Evolutionary conservation across 2,329 filamentous ascomycete genomes (phyloP), one percentile per base, ranked within the genome.

Genomic region (Cytospora leucostoma): DNA sequence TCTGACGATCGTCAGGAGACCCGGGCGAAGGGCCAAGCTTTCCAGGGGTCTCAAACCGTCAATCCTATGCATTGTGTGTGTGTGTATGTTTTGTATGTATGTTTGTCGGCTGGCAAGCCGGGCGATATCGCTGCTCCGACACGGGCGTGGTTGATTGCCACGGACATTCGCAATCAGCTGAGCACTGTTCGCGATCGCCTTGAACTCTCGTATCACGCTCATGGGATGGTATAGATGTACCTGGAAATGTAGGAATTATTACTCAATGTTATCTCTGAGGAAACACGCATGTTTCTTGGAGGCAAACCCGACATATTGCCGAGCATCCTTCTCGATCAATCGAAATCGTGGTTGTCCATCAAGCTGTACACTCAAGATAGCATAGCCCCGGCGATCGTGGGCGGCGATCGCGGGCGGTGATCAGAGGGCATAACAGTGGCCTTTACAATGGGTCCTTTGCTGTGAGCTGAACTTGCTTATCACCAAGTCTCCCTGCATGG

Each of bases 1-100:
- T 62, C 55, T 65, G 63, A 59, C 59, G 63, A 65, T 65, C 63
- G 63, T 65, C 63, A 65, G 63, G 63, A 65, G 63, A 65, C 51
- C 51, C 47, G 38, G 44, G 49, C 40, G 56, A 44, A 56, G 40
- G 40, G 38, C 35, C 15, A 53, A 38, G 32, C 49, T 44, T 51
- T 50, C 59, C 44, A 58, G 53, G 49, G 54, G 63, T n/a, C 37
- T n/a, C 40, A 10, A n/a, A n/a, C 19, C 56, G 10, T 44, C 40
- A 44, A 17, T n/a, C n/a, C n/a, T n/a, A 44, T 3, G 8, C 40
- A 44, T 7, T 44, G 38, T 27, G 57, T 53, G 49, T 21, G 58
- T 60, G 58, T 61, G 19, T 51, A 12, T 56, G 44, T 58, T n/a
- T 49, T 11, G 27, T 27, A 27, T 27, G 27, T 27, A 4, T 27